A percentile compares a stretch with the other conserved stretches of the same genome.
Evolutionary conservation across 75 land plant species (phyloP).

Genomic region (Pseudotsuga menziesii): DNA sequence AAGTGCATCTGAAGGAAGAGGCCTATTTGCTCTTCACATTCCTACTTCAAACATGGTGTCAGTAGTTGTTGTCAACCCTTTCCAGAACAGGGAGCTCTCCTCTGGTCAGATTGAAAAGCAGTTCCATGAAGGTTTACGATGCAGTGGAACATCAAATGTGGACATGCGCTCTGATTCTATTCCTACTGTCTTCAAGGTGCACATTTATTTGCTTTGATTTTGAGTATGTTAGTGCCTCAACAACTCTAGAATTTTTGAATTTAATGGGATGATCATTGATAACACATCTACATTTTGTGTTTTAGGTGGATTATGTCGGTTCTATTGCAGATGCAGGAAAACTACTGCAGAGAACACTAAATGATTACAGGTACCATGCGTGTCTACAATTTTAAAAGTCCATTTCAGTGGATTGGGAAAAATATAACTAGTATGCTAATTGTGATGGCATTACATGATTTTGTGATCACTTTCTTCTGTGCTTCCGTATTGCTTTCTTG

Average conservation of each 20-base stretch:
- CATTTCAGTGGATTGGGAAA: background rate
- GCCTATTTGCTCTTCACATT: conserved; percentile 65
- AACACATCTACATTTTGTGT: conserved; percentile 5
- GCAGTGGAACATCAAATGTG: conserved; percentile 21
- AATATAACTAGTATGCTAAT: background rate
- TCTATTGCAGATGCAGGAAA: conserved; percentile 64
- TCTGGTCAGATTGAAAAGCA: conserved; percentile 73
- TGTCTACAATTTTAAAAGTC: background rate
- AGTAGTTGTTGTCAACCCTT: conserved; percentile 83
- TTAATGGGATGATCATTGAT: background rate
- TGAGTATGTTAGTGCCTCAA: background rate
- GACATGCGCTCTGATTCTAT: conserved; percentile 11
- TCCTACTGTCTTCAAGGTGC: conserved; percentile 61
- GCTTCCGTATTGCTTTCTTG: no score
- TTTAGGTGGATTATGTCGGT: conserved; percentile 82
- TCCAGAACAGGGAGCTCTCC: conserved; percentile 73
- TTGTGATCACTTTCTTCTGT: background rate
- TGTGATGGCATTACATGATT: background rate
- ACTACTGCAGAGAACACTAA: conserved; percentile 58
- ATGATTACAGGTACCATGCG: conserved; percentile 52
- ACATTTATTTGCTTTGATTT: background rate
- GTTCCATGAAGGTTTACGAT: conserved; percentile 78
- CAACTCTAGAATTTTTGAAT: background rate
- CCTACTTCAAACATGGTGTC: conserved; percentile 42
- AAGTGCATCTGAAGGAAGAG: conserved; percentile 68